Evolutionary conservation across 2,329 filamentous ascomycete genomes (phyloP), one percentile per base, ranked within the genome.

Genomic region (Pleurostoma richardsiae): DNA sequence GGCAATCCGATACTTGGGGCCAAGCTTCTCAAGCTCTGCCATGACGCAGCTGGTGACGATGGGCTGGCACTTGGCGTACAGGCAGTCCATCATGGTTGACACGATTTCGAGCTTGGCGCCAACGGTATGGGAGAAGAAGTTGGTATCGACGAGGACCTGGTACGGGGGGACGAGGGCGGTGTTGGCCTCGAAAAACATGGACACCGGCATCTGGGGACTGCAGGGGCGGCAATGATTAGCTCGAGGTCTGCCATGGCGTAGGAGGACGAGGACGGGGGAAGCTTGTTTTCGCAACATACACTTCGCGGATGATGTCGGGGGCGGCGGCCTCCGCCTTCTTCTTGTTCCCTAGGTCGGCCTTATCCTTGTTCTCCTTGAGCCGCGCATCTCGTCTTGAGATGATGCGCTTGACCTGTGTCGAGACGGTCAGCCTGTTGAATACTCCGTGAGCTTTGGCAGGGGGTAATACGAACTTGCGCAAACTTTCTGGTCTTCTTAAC

Each of bases 401-500:
- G 45, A 96, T 73, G 56, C 89, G 79, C 74, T 96, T 95, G 62
- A 90, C 83, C 69, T 81, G 55, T 11, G 19, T 19, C 19, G 19
- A 19, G 19, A 19, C 19, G 2, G 19, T 19, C 19, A 19, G 19
- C 19, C 19, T 19, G 19, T 19, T 19, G 19, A 19, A 19, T 19
- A 19, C 19, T 19, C 19, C 19, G 19, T 19, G 19, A 19, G 19
- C 19, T 19, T 19, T 30, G 46, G 33, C 10, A 40, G 19, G 19
- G 19, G 19, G 19, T 19, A 19, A 19, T 19, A 19, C 19, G 19
- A 19, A 19, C 19, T 19, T 19, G 19, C 19, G 83, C 92, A 66
- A 96, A 97, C 73, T 96, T 96, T 73, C 91, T 84, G 45, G 89
- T 95, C 66, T 85, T 89, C 74, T 95, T 96, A 53, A 85, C 82